Percentiles rank a stretch among this genome's conserved stretches.
phyloP scores from a whole-genome alignment of 176 grass and related monocot species.

The Oryza rufipogon region DNA sequence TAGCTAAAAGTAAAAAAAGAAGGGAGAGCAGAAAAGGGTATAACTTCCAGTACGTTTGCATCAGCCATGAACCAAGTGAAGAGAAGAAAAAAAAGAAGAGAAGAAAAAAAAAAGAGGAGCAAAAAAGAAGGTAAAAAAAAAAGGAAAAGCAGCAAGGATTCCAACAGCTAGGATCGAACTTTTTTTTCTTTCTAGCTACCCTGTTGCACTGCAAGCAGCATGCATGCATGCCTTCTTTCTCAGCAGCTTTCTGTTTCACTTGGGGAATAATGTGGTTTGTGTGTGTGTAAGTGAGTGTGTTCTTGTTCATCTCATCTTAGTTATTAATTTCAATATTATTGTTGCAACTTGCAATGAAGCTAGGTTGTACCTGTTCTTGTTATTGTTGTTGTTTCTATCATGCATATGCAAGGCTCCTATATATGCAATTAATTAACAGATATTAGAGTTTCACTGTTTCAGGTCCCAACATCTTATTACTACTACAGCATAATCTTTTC shows the following conservation, averaged over 20 bases:
- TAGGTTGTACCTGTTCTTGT: neutral
- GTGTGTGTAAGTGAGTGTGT: neutral
- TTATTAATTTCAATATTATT: neutral
- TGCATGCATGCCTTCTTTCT: constrained; percentile 32
- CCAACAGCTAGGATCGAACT: neutral
- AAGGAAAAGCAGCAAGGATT: neutral
- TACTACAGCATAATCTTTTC: constrained; percentile 1
- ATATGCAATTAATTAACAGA: constrained; percentile 37
- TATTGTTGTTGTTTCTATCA: neutral
- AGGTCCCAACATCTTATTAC: constrained; percentile 6
- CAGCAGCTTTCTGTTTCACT: constrained; percentile 34
- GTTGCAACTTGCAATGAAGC: constrained; percentile 16
- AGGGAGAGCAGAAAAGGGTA: constrained; percentile 14
- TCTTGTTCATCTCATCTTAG: neutral
- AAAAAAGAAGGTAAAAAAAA: neutral
- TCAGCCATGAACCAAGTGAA: neutral
- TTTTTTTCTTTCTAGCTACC: neutral
- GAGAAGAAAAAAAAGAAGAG: neutral
- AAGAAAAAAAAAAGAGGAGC: neutral
- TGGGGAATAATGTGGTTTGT: constrained; percentile 34
- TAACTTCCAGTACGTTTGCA: neutral
- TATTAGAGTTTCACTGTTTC: constrained; percentile 18
- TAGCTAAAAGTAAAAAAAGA: constrained; percentile 39
- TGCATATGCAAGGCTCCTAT: neutral
- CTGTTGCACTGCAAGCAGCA: constrained; percentile 9